Percentiles rank a stretch among this genome's conserved stretches.
phyloP scores from a whole-genome alignment of 805 yeast genomes.

The Torulaspora delbrueckii region DNA sequence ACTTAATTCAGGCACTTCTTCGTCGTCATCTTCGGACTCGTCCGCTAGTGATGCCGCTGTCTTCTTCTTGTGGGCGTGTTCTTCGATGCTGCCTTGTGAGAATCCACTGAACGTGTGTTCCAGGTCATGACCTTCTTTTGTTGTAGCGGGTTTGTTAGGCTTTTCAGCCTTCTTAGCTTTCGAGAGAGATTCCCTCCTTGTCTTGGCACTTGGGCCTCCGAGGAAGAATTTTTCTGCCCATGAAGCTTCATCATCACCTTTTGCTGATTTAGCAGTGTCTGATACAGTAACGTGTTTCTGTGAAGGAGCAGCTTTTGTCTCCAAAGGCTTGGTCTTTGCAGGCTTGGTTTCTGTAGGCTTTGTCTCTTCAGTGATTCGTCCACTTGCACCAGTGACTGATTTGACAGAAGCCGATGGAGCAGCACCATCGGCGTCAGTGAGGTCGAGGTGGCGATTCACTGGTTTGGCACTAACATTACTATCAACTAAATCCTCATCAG shows the following conservation, averaged over 20 bases:
- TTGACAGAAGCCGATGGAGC: constrained; percentile 20
- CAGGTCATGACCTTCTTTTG: constrained; percentile 6
- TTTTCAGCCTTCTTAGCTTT: neutral
- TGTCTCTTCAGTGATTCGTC: neutral
- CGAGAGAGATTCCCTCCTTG: constrained; percentile 5
- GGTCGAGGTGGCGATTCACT: neutral
- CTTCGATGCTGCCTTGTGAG: constrained; percentile 26
- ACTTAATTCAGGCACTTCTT: constrained; percentile 10
- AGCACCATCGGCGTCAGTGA: constrained; percentile 1
- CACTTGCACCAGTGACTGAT: constrained; percentile 16
- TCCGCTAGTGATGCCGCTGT: constrained; percentile 1
- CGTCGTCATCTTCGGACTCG: constrained; percentile 16
- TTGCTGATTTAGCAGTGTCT: neutral
- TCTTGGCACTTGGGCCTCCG: constrained; percentile 7
- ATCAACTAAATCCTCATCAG: constrained; percentile 1
- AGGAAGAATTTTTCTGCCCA: constrained; percentile 12
- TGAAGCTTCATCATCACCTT: constrained; percentile 1
- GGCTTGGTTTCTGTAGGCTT: neutral
- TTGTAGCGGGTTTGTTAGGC: neutral
- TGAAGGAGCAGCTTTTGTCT: neutral
- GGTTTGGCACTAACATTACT: constrained; percentile 10
- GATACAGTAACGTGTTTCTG: neutral
- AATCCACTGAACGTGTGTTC: constrained; percentile 30
- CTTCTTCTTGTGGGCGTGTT: constrained; percentile 5
- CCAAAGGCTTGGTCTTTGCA: neutral